Base-by-base conservation (phyloP, 495 filamentous ascomycete species). In the Cryomyces minteri region DNA sequence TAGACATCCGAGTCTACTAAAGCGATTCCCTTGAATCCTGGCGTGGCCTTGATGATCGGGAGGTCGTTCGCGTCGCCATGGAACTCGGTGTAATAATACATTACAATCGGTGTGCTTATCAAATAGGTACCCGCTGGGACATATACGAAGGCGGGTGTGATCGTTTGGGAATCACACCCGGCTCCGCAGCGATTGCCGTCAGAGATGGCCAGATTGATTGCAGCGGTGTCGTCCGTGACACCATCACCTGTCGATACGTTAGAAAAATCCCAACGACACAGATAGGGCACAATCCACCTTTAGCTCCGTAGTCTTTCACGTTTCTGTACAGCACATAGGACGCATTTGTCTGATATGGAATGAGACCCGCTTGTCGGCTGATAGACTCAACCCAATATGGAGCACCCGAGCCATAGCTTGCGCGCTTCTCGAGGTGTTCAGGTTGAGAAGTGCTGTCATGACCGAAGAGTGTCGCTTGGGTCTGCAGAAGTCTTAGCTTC, bases 131-230 rank as follows among this genome's bases (percentile, higher is more conserved):
- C 61, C 5, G 55, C 41, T 9, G 61, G 61, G 39, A 63, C 57
- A 48, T 60, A 63, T 4, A 63, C 47, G 33, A 63, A 49, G 6
- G 59, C 58, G 2, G 61, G 61, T 6, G 78, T 74, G 6, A 69
- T 73, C 7, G 88, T 94, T n/a, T 73, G 71, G 6, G 84, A 92
- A 48, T 87, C 79, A 58, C 88, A 95, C 43, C 75, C 72, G 52
- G 68, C 56, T 38, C 77, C 82, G 55, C 88, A 94, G 14, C 88
- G 84, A 45, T 70, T 68, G 28, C 84, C 84, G 40, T 77, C 74
- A 7, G 73, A 65, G 49, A 94, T 84, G 31, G 88, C 88, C 47
- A 68, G 62, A 64, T 94, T 93, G 69, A 94, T 90, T n/a, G 87
- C 85, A 12, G 59, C 77, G 2, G 84, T 88, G 56, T 94, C 87